A percentile compares a stretch with the other conserved stretches of the same genome.
Evolutionary conservation across 176 grass and related monocot species (phyloP).

Genomic region (Oryza meridionalis): DNA sequence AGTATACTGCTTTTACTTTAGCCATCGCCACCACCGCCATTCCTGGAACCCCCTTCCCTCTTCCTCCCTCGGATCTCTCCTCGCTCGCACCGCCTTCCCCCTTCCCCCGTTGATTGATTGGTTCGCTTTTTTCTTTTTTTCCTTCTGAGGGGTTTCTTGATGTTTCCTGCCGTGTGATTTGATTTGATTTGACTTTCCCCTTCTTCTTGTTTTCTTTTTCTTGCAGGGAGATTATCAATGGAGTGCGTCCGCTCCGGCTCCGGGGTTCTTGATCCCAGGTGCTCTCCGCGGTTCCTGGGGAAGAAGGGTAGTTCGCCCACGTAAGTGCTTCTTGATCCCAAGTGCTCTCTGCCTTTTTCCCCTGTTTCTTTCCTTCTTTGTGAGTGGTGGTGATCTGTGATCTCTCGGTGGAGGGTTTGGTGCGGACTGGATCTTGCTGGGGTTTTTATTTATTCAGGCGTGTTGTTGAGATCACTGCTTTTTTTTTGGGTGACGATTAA

Average conservation of each 20-base stretch:
- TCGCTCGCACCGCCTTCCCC: too few relatives aligned
- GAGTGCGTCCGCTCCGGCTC: constrained; percentile 39
- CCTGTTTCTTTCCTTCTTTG: background rate
- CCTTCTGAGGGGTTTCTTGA: background rate
- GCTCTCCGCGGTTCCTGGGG: constrained; percentile 1
- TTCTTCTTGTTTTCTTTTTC: background rate
- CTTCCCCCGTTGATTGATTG: background rate
- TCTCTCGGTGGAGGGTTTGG: background rate
- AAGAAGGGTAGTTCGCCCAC: constrained; percentile 24
- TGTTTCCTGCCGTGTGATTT: background rate
- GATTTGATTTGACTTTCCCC: background rate
- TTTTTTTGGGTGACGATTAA: background rate
- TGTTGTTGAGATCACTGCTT: background rate
- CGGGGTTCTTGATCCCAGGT: constrained; percentile 24
- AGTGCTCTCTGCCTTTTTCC: background rate
- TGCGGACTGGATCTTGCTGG: background rate
- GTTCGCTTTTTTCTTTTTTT: background rate
- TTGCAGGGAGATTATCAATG: background rate
- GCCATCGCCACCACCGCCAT: too few relatives aligned
- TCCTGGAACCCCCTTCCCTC: too few relatives aligned
- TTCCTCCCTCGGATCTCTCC: too few relatives aligned
- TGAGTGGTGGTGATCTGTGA: background rate
- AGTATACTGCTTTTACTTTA: too few relatives aligned
- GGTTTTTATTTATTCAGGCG: constrained; percentile 3
- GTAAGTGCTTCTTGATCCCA: constrained; percentile 34